Percentiles rank a stretch among this genome's conserved stretches.
Conservation (phyloP, 2,329 filamentous ascomycete species). For the Penicillium concentricum region DNA sequence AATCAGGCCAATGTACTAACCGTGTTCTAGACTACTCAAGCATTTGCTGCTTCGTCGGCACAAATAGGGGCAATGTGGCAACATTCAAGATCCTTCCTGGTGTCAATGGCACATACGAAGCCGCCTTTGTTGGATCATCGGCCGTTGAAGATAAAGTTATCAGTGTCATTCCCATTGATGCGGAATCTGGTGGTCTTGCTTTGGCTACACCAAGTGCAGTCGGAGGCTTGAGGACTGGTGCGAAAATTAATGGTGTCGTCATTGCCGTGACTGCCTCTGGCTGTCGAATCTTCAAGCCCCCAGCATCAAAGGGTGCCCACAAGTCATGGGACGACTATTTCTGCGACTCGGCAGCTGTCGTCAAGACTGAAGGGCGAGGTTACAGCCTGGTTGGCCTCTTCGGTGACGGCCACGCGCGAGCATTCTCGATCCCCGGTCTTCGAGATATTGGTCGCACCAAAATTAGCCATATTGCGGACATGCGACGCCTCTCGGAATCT, state of each 20-base stretch:
- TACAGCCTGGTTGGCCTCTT: constrained; percentile 81
- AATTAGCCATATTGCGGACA: constrained; percentile 68
- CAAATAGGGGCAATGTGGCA: constrained; percentile 75
- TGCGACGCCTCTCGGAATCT: constrained; percentile 66
- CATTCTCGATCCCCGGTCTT: constrained; percentile 81
- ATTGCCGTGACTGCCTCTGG: constrained; percentile 73
- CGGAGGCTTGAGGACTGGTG: constrained; percentile 71
- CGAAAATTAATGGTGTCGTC: constrained; percentile 74
- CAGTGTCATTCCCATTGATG: constrained; percentile 74
- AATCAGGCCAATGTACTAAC: constrained; percentile 24
- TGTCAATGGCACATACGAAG: constrained; percentile 66
- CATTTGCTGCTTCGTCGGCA: constrained; percentile 88
- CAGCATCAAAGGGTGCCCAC: constrained; percentile 82
- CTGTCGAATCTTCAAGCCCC: constrained; percentile 83
- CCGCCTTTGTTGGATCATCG: constrained; percentile 67
- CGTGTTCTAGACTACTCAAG: constrained; percentile 71
- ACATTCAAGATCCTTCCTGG: constrained; percentile 89
- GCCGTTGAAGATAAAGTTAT: constrained; percentile 69
- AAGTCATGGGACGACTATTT: constrained; percentile 82
- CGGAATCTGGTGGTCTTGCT: constrained; percentile 73
- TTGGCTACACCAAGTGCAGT: constrained; percentile 73
- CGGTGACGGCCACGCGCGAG: constrained; percentile 74
- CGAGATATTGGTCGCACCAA: constrained; percentile 74
- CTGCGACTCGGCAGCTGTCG: constrained; percentile 77
- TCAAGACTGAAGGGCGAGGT: constrained; percentile 71